Evolutionary conservation across 2,329 filamentous ascomycete genomes (phyloP), one percentile per base, ranked within the genome.

Genomic region (Trichoderma gracile): DNA sequence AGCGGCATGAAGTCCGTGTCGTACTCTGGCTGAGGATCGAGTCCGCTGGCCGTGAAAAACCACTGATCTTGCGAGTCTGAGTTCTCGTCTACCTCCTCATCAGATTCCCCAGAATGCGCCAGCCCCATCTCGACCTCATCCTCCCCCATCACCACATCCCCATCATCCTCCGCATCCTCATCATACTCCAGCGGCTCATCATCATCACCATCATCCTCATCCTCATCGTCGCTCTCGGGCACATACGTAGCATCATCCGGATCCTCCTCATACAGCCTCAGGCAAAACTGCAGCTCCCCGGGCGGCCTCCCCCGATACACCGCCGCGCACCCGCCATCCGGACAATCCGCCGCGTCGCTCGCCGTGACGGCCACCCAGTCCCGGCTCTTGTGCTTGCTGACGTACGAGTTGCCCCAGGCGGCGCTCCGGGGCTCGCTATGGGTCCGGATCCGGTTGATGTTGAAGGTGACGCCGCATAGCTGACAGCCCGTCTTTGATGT

Each of bases 381-480:
- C 47, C 57, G 49, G 38, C 57, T 40, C 4, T 53, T 61, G 12
- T 61, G 57, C 23, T 6, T 63, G 47, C 12, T 57, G 9, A 15
- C 25, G 8, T 33, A 49, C 1, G 33, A 40, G 5, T 57, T 19
- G 3, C 54, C 53, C 69, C 68, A 70, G 9, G 65, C 68, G 9
- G 68, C 67, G 54, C 60, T 63, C 5, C 63, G 57, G 21, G 69
- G 69, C 23, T 74, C 73, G 2, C 56, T 61, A 1, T 46, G 47
- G 5, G 67, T 69, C 3, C 71, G 69, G 21, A 65, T 62, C 6
- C 73, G 71, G 15, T 65, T 67, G 30, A 74, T 70, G 47, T 71
- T 72, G 65, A 71, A 73, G n/a, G 69, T 71, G n/a, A 74, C 71
- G 30, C 69, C 69, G 43, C 71, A 73, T 14, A 73, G 65, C 9